Evolutionary conservation across 768 basidiomycete species (phyloP), one percentile per base, ranked within the genome.

Genomic region (Rhodotorula taiwanensis): DNA sequence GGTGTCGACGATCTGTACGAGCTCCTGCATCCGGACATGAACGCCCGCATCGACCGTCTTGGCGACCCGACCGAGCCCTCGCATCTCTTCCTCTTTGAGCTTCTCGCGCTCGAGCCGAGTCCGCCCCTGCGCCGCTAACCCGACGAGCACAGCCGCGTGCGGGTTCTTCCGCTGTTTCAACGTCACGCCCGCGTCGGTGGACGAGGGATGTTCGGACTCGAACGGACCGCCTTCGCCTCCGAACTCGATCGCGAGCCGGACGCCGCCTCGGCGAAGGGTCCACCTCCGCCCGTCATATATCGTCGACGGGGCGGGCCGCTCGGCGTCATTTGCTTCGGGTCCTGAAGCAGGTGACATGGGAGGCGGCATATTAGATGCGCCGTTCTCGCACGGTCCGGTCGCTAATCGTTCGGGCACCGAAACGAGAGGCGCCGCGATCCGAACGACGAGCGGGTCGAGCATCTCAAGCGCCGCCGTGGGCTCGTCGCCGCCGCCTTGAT

Each of bases 1-100:
- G 6, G 39, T n/a, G 13, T 21, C n/a, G 5, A 60, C 14, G 16
- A 68, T 14, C n/a, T 52, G 10, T 51, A 60, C 59, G 31, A 63
- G 25, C 53, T 60, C 57, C 58, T 56, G 62, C 6, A 60, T 47
- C 21, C 66, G 34, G 21, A 67, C 50, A 23, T 62, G 48, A 28
- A 67, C 42, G 1, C 60, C 66, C 16, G 49, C 27, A 23, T 21
- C n/a, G 15, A 11, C 23, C 7, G 25, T 25, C 18, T 27, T 18
- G 27, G 56, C 36, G 23, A 7, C 15, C 43, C 52, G 43, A 1
- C 25, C 21, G 15, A 44, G n/a, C 39, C 25, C 34, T 2, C 15
- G n/a, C 43, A 3, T 13, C 42, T 27, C 25, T 6, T 50, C 18
- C 10, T 9, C 39, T 10, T 18, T 41, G 48, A 33, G 44, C 27